Conservation (phyloP, 768 basidiomycete genomes). For the Podaxis sp. region DNA sequence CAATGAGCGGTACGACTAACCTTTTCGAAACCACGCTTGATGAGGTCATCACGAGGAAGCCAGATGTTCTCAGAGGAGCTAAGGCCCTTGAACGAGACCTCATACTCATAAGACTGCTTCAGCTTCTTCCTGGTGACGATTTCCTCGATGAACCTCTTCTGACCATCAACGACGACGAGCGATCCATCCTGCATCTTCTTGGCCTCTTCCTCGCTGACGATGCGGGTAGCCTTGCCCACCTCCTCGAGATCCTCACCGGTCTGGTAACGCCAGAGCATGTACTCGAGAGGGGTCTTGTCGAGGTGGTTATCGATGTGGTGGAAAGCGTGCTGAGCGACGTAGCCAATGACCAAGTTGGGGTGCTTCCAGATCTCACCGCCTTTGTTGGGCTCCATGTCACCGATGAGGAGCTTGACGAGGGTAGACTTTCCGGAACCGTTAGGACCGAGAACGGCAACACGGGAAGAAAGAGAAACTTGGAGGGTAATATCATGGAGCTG, state of each 20-base stretch:
- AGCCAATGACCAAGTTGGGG: conserved; percentile 98
- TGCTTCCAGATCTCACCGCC: conserved; percentile 99
- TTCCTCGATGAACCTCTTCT: conserved; percentile 94
- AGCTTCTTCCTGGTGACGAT: conserved; percentile 90
- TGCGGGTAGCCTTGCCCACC: conserved; percentile 85
- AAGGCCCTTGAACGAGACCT: conserved; percentile 92
- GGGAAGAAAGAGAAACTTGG: conserved; percentile 96
- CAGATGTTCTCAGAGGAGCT: conserved; percentile 98
- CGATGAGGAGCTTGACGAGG: conserved; percentile 93
- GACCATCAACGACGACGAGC: conserved; percentile 82
- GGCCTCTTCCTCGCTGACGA: conserved; percentile 82
- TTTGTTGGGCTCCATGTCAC: conserved; percentile 94
- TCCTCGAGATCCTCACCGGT: conserved; percentile 98
- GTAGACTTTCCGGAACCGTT: conserved; percentile 99
- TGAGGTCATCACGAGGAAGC: conserved; percentile 92
- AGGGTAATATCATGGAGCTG: conserved; percentile 93
- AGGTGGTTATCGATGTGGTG: conserved; percentile 98
- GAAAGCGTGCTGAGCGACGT: conserved; percentile 99
- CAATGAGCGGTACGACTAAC: conserved; percentile 24
- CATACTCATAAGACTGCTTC: conserved; percentile 99
- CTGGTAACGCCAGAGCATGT: conserved; percentile 99
- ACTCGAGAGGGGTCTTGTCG: conserved; percentile 98
- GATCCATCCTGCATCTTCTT: conserved; percentile 98
- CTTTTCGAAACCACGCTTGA: conserved; percentile 99
- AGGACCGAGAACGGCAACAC: conserved; percentile 97